These are phyloP conservation scores for Lichtheimia ramosa DNA, from an alignment of 371 early-diverging fungal genomes.

Conservation along the genomic window DNA sequence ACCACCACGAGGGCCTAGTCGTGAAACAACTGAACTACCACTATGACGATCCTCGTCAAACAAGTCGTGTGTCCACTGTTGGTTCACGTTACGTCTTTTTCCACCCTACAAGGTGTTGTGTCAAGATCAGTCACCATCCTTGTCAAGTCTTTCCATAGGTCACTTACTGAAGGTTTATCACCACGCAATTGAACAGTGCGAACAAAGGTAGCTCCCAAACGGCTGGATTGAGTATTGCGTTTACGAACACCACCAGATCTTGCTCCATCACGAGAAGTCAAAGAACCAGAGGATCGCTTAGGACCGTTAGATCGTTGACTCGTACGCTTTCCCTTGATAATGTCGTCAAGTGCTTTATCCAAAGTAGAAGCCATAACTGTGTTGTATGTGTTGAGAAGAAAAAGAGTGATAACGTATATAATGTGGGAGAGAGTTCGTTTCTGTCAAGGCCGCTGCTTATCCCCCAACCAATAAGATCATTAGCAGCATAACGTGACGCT, in stretches of 20 bases:
- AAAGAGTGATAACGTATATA: no score
- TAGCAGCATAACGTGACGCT: no score
- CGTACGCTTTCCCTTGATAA: constrained; percentile 40
- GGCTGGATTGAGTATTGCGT: constrained; percentile 13
- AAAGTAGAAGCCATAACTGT: constrained; percentile 37
- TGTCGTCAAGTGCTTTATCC: constrained; percentile 56
- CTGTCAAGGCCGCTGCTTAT: no score
- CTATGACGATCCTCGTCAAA: constrained; percentile 24
- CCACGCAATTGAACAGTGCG: constrained; percentile 36
- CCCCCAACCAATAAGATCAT: no score
- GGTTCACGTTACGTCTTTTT: constrained; percentile 16
- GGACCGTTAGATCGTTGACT: constrained; percentile 15
- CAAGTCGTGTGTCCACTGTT: constrained; percentile 40
- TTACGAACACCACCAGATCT: constrained; percentile 27
- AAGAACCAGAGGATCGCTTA: constrained; percentile 22
- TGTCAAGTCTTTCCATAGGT: not conserved
- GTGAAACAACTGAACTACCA: constrained; percentile 19
- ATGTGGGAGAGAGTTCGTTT: no score
- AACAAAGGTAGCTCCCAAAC: constrained; percentile 24
- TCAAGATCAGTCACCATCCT: not conserved
- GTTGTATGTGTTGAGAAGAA: no score
- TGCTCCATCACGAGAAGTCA: not conserved
- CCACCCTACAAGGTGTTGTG: constrained; percentile 8
- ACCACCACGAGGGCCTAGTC: constrained; percentile 25
- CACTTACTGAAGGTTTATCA: not conserved